phyloP scores from a whole-genome alignment of 805 yeast species.

The Peterozyma toletana region DNA sequence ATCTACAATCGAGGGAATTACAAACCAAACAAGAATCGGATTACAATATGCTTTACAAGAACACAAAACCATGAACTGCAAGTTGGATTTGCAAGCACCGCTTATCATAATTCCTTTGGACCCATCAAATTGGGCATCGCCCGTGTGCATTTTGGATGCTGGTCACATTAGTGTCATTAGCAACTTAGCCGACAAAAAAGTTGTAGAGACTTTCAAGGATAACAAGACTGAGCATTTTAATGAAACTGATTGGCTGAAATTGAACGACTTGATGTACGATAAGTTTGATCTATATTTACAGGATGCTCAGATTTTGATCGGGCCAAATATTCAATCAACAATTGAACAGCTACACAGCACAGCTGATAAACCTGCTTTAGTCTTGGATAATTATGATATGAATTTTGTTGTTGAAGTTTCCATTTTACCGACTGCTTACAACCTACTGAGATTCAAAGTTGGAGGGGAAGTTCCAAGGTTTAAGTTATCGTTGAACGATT shows the following conservation, averaged over 20 bases:
- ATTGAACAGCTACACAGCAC: slow-evolving; percentile 59
- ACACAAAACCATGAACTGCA: slow-evolving; percentile 82
- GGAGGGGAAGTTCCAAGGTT: slow-evolving; percentile 74
- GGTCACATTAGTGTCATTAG: slow-evolving; percentile 86
- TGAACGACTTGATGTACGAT: slow-evolving; percentile 84
- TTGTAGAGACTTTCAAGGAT: slow-evolving; percentile 60
- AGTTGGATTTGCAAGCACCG: slow-evolving; percentile 91
- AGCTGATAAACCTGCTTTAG: slow-evolving; percentile 42
- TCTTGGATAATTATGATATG: slow-evolving; percentile 71
- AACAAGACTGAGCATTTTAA: slow-evolving; percentile 44
- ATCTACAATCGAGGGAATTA: slow-evolving; percentile 84
- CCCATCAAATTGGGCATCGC: slow-evolving; percentile 71
- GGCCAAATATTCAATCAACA: slow-evolving; percentile 72
- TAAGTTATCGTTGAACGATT: slow-evolving; percentile 71
- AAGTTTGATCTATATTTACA: slow-evolving; percentile 68
- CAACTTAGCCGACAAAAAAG: slow-evolving; percentile 67
- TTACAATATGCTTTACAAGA: slow-evolving; percentile 90
- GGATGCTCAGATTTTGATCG: slow-evolving; percentile 85
- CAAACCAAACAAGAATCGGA: slow-evolving; percentile 86
- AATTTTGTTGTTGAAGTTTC: slow-evolving; percentile 74
- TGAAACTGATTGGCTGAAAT: slow-evolving; percentile 57
- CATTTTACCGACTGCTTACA: slow-evolving; percentile 73
- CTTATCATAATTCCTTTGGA: slow-evolving; percentile 80
- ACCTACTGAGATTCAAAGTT: slow-evolving; percentile 63
- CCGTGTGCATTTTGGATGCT: slow-evolving; percentile 89